Evolutionary conservation across 2,329 filamentous ascomycete species (phyloP), one percentile per base, ranked within the genome.

Genomic region (Thermoascus crustaceus): DNA sequence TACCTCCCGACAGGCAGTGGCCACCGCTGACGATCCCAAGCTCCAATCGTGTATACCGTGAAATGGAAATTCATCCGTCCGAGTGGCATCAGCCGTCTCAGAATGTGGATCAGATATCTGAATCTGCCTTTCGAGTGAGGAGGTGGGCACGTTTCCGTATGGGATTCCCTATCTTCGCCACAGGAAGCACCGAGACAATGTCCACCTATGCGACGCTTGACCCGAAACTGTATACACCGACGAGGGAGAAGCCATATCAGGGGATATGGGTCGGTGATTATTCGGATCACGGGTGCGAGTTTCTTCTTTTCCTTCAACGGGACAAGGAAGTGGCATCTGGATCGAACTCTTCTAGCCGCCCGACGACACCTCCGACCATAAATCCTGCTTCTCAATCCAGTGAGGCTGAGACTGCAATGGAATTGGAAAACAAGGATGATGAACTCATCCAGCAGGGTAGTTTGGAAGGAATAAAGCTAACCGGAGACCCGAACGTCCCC

Each of bases 231-330:
- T 95, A 94, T 55, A 91, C 78, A 0, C 86, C 89, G 0, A 94
- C 87, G 0, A 57, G 65, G 7, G 71, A 79, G 36, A 89, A 87
- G 54, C 88, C 87, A 0, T 95, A 80, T 68, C 78, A 86, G 43
- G 89, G 89, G 0, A 85, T 98, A 19, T 96, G 85, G 83, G 82
- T 87, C 10, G 88, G 88, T 1, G 88, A 95, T 55, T 95, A 94
- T 52, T 82, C 78, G 17, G 78, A 76, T 0, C 88, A 96, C 49
- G 87, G 88, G 1, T 88, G 82, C 56, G 89, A 96, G 58, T 94
- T 95, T 37, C 54, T 96, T 4, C 67, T 93, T 8, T 67, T 96
- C 30, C 69, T 86, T 47, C 91, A 98, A 52, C 78, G 78, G 0
- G 78, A 82, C 24, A 35, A 29, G 2, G 37, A 37, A 10, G 21